Evolutionary conservation across 179 eudicot species (phyloP).

Genomic region (Silene coronaria): DNA sequence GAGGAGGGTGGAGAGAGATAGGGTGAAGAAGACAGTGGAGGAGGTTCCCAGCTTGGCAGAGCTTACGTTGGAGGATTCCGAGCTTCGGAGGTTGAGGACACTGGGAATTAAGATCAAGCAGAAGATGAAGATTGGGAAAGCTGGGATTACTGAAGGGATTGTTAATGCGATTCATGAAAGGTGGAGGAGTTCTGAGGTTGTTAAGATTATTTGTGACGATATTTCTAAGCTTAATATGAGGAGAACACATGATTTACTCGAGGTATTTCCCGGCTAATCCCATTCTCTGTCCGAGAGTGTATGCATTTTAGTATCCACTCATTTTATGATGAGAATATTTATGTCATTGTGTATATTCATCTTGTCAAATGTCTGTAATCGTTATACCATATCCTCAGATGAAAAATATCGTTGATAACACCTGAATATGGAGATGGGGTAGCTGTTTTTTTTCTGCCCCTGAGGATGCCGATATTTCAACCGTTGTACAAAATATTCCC

Average conservation of each 20-base stretch:
- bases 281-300: too few species aligned
- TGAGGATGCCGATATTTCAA: not conserved
- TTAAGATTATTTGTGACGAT: constrained; percentile 74
- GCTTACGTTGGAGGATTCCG: constrained; percentile 44
- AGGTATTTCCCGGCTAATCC: constrained; percentile 8
- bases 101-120: constrained; percentile 58
- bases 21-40: constrained; percentile 11
- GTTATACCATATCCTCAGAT: not conserved
- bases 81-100: constrained; percentile 60
- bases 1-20: constrained; percentile 31
- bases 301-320: too few species aligned
- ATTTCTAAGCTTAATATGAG: constrained; percentile 74
- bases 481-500: not conserved
- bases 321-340: not conserved
- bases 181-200: constrained; percentile 71
- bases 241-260: constrained; percentile 63
- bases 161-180: constrained; percentile 94
- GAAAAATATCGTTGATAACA: not conserved
- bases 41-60: constrained; percentile 68
- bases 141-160: constrained; percentile 87
- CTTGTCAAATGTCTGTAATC: not conserved
- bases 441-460: not conserved
- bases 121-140: constrained; percentile 83
- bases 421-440: not conserved
- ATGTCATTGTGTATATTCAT: not conserved